Conservation (phyloP, 331 rosid genomes). For the Acacia pycnantha region DNA sequence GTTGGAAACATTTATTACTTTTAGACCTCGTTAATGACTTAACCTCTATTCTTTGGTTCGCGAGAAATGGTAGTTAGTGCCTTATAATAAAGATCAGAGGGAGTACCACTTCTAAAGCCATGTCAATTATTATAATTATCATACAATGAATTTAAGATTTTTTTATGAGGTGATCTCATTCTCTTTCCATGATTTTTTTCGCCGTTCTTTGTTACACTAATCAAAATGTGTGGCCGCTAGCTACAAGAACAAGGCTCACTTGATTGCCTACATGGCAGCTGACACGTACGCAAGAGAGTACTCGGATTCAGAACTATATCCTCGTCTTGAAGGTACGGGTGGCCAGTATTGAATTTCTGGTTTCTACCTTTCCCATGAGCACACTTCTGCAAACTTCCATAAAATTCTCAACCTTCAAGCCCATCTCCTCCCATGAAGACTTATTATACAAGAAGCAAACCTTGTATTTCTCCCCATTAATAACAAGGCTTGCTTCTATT, state of each 20-base stretch:
- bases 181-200: too few species aligned
- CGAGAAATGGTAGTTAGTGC: too few species aligned
- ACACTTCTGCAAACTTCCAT: constrained; percentile 45
- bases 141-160: too few species aligned
- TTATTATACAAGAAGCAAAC: constrained; percentile 39
- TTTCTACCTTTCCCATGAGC: constrained; percentile 50
- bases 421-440: constrained; percentile 31
- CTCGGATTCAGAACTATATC: not conserved
- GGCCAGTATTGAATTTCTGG: constrained; percentile 16
- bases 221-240: not conserved
- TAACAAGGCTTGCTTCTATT: constrained; percentile 40
- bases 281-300: not conserved
- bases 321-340: constrained; percentile 8
- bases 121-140: too few species aligned
- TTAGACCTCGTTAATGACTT: too few species aligned
- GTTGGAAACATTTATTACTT: too few species aligned
- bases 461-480: constrained; percentile 31
- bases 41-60: too few species aligned
- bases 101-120: too few species aligned
- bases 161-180: too few species aligned
- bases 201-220: not conserved
- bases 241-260: not conserved
- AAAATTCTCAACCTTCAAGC: constrained; percentile 46
- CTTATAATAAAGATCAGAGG: too few species aligned
- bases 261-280: constrained; percentile 11